These are phyloP conservation scores for Euphorbia celastroides DNA, from an alignment of 441 rosid genomes.

Conservation along the genomic window DNA sequence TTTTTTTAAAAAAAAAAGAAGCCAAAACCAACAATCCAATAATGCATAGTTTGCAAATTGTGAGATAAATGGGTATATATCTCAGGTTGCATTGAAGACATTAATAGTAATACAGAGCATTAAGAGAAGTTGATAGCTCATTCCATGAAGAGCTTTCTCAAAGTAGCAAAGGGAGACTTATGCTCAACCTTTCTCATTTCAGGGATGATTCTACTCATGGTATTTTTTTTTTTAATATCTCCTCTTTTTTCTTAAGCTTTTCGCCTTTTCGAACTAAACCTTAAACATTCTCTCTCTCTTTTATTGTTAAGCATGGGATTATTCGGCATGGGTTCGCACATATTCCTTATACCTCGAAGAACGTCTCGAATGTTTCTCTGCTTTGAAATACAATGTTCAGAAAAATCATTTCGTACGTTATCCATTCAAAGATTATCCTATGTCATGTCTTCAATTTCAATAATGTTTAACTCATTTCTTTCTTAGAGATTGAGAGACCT, in stretches of 20 bases:
- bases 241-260: not conserved
- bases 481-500: conserved; percentile 31
- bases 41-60: no score
- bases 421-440: not conserved
- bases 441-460: conserved; percentile 2
- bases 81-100: conserved; percentile 47
- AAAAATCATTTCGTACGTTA: conserved; percentile 26
- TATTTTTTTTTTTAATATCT: conserved; percentile 18
- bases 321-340: conserved; percentile 39
- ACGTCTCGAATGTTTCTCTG: conserved; percentile 29
- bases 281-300: not conserved
- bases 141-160: conserved; percentile 30
- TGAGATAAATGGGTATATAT: no score
- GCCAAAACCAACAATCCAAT: no score
- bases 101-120: conserved; percentile 36
- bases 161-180: conserved; percentile 16
- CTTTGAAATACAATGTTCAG: conserved; percentile 33
- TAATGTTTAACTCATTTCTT: not conserved
- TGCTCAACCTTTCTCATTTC: conserved; percentile 34
- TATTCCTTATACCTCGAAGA: conserved; percentile 47
- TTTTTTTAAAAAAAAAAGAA: no score
- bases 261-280: conserved; percentile 1
- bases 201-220: conserved; percentile 37
- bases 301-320: conserved; percentile 40
- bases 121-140: conserved; percentile 33